Evolutionary conservation across 768 basidiomycete species (phyloP), one percentile per base, ranked within the genome.

Genomic region (Exsudoporus frostii): DNA sequence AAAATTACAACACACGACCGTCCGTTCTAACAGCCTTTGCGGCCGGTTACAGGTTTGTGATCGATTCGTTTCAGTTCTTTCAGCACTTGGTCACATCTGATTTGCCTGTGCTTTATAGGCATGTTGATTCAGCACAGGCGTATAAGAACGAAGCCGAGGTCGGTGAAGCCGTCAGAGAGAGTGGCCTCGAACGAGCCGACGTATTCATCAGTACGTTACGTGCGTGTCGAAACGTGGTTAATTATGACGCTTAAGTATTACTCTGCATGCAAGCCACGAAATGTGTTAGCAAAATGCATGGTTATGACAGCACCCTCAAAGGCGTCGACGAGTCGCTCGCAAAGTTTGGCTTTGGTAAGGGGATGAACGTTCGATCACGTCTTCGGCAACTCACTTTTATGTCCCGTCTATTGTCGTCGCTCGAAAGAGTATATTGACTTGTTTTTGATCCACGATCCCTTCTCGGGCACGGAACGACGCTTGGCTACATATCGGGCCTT

Each of bases 401-500:
- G 30, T 15, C 29, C 9, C 22, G 11, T 27, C 15, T 9, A 20
- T 34, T n/a, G 9, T 29, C 8, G 14, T 19, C 13, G 40, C 44
- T 53, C 37, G 24, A 32, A 50, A 85, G 82, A 77, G 29, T 84
- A 85, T 61, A 72, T 86, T 33, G 90, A 92, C 68, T 75, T 92
- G 24, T 90, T 85, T 69, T 75, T 93, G 37, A 88, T 92, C 27
- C 90, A 93, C 58, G 84, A 86, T 54, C 84, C 91, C 0, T 68
- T 76, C 7, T 79, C 83, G 17, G 89, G 87, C 6, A 79, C 75
- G 19, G 76, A 82, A 53, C 74, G 73, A 27, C 84, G 91, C 19
- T 71, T 92, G n/a, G 79, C 74, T 20, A 85, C 88, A 0, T 92
- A 86, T 73, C 82, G 76, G 45, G 88, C 86, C 7, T 74, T 93